A percentile compares a stretch with the other conserved stretches of the same genome.
Evolutionary conservation across 306 rosid genomes (phyloP).

Genomic region (Glycine tomentella): DNA sequence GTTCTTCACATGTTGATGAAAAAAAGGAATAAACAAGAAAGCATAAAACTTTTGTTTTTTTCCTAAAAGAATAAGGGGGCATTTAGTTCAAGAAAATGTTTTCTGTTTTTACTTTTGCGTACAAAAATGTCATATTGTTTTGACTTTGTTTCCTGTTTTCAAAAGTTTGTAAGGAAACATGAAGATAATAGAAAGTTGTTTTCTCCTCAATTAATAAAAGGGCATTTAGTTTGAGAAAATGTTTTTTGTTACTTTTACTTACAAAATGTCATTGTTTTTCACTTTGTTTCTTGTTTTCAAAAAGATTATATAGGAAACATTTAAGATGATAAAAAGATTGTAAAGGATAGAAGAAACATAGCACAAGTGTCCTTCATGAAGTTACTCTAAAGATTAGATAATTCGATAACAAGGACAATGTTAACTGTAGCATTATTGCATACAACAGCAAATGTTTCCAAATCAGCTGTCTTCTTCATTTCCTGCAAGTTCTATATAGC

Average conservation of each 20-base stretch:
- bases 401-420: slow-evolving; percentile 33
- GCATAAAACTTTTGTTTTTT: slow-evolving; percentile 19
- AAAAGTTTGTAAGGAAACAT: background rate
- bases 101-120: background rate
- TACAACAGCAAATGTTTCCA: slow-evolving; percentile 17
- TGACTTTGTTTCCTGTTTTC: background rate
- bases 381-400: slow-evolving; percentile 9
- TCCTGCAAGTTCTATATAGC: background rate
- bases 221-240: background rate
- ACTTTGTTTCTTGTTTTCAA: background rate
- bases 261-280: background rate
- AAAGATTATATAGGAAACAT: background rate
- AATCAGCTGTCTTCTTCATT: slow-evolving; percentile 16
- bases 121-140: background rate
- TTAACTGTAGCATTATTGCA: slow-evolving; percentile 17
- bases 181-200: background rate
- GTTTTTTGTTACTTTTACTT: background rate
- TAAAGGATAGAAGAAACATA: background rate
- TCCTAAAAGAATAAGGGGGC: background rate
- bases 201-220: background rate
- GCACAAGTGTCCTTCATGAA: slow-evolving; percentile 1
- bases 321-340: background rate
- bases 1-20: slow-evolving; percentile 5
- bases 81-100: background rate
- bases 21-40: slow-evolving; percentile 35